Base-by-base conservation (phyloP, 768 basidiomycete species). In the Phaeotremella fagi region DNA sequence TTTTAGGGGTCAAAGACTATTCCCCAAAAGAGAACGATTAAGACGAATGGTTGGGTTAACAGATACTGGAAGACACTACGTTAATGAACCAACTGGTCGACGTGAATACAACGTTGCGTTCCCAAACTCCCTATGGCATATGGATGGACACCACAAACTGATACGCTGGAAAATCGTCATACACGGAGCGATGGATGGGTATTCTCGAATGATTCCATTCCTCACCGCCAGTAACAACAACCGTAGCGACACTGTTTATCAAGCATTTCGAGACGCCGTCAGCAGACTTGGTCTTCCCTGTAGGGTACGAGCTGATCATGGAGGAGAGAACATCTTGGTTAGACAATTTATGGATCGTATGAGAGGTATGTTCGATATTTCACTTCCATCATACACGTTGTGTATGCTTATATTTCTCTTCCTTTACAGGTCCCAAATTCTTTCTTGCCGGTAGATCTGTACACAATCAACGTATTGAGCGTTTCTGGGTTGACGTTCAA, bases 181-280 rank as follows among this genome's bases (percentile, higher is more conserved):
- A 2, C 78, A 79, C 60, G 74, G 72, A 1, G 78, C 77, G 48
- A 74, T 80, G 9, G 78, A 80, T 47, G 78, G 79, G 1, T 73
- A 74, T 45, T 75, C 75, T 6, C 61, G 77, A 3, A 63, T 76
- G 18, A 59, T 79, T 1, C 66, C 67, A 15, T 78, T 63, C 0
- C 59, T 80, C 4, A 48, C 49, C 6, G 77, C 75, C 0, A 75
- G 66, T 45, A 57, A 73, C 47, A 79, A 80, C 55, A 81, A 80
- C 46, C 46, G 59, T 2, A 75, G 66, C 0, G 37, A 62, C 0
- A 79, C 78, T 4, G 79, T 80, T 3, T 53, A 76, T 0, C 22
- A 66, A 0, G 52, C 77, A 0, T 68, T 52, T 0, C 16, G 71
- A n/a, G 4, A 24, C 27, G 71, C 71, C 0, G 72, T 35, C 1